Conservation (phyloP, 164 flowering plant species). For the Nymphaea colorata region DNA sequence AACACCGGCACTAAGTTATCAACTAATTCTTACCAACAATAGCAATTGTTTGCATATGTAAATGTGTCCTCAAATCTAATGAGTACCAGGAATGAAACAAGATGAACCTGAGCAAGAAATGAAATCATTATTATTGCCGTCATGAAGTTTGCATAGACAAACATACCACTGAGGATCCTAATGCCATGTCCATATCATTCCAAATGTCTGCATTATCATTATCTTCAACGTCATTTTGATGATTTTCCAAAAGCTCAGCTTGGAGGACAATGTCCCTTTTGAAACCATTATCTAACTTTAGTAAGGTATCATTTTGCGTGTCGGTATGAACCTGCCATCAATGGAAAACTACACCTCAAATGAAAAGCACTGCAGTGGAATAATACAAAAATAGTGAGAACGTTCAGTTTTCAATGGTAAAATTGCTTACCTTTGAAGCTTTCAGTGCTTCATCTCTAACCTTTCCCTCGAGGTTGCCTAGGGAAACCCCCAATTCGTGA, state of each 20-base stretch:
- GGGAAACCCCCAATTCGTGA: no score
- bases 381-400: conserved; percentile 23
- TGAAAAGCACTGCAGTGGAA: neutral
- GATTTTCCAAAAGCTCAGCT: conserved; percentile 16
- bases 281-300: neutral
- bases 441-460: conserved; percentile 6
- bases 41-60: no score
- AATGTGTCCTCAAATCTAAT: no score
- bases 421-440: conserved; percentile 1
- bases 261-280: conserved; percentile 30
- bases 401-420: conserved; percentile 7
- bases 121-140: no score
- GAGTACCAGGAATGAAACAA: no score
- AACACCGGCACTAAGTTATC: no score
- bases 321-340: neutral
- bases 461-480: conserved; percentile 1
- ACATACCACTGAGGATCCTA: conserved; percentile 69
- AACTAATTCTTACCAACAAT: no score
- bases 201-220: conserved; percentile 65
- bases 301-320: neutral
- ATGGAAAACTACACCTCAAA: neutral
- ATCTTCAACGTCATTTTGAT: conserved; percentile 14
- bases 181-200: conserved; percentile 58
- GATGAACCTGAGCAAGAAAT: no score
- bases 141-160: neutral